Conservation (phyloP, 2,329 filamentous ascomycete genomes). For the Phaeophleospora eucalypticola region DNA sequence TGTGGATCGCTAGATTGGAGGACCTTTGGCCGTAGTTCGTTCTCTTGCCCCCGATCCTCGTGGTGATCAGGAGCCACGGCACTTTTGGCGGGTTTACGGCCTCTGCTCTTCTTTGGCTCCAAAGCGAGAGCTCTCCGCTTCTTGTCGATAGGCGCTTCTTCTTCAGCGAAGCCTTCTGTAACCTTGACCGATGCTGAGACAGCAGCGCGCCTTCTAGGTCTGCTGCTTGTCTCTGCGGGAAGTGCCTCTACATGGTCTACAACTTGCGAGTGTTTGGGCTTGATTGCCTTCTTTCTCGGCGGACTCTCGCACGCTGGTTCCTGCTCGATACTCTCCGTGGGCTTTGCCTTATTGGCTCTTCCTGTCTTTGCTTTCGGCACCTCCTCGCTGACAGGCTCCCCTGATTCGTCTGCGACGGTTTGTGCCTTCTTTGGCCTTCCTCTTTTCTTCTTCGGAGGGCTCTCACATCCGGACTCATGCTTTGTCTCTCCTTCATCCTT, state of each 20-base stretch:
- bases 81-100: not conserved
- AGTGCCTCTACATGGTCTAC: too few relatives aligned
- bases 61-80: too few relatives aligned
- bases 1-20: too few relatives aligned
- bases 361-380: too few relatives aligned
- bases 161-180: conserved; percentile 20
- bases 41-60: too few relatives aligned
- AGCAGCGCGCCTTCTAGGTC: conserved; percentile 25
- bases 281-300: too few relatives aligned
- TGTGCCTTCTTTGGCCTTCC: conserved; percentile 2
- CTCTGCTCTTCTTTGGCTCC: conserved; percentile 2
- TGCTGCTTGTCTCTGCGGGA: not conserved
- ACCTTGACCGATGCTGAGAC: conserved; percentile 22
- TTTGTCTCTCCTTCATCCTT: too few relatives aligned
- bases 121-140: conserved; percentile 14
- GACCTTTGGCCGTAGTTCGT: too few relatives aligned
- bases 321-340: too few relatives aligned
- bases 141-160: conserved; percentile 23
- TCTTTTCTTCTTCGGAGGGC: not conserved
- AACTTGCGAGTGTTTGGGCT: too few relatives aligned
- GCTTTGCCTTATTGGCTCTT: too few relatives aligned
- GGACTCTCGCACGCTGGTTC: too few relatives aligned
- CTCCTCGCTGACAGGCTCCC: not conserved
- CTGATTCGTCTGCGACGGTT: not conserved
- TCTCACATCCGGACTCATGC: not conserved